Evolutionary conservation across 2,329 filamentous ascomycete genomes (phyloP), one percentile per base, ranked within the genome.

Genomic region (Ilyonectria mors-panacis): DNA sequence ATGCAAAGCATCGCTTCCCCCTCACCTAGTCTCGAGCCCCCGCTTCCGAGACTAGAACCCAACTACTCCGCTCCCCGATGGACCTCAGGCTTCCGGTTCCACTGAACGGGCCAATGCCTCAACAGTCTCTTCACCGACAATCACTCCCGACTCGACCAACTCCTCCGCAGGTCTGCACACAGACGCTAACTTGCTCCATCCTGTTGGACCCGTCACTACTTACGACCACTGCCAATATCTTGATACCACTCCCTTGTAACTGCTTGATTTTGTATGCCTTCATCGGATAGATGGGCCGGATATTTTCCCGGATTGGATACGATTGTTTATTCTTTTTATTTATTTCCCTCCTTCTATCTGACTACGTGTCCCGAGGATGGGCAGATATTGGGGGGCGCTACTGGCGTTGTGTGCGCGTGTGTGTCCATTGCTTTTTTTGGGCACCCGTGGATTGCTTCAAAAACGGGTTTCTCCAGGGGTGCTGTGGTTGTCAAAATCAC

Each of bases 221-320:
- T 53, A 67, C 67, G 63, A 75, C 71, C 61, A 61, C 63, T 61
- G 47, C 54, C 63, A 55, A 59, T 56, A 53, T 62, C 66, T 70
- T 74, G 73, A 75, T 75, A 75, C 73, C 73, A 75, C 70, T 72
- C 73, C 59, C 70, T 69, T 65, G 64, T 65, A 67, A 67, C 65
- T 63, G 60, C 63, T 30, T 60, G 48, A 55, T 48, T 63, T 65
- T 66, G 47, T 69, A 39, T 39, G 57, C 63, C 55, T 70, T 66
- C 55, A 55, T 65, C 62, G 67, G 60, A 73, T 66, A 72, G 65
- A 75, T 69, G 67, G 71, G 55, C 71, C 73, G 71, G 63, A 66
- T 55, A 70, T 75, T 73, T 68, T 58, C 54, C 63, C 48, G 54
- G 58, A 59, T 69, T 70, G 70, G 70, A 75, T 73, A 68, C 69